A percentile compares a stretch with the other conserved stretches of the same genome.
Conservation (phyloP, 78 protist genomes). For the Capsaspora owczarzaki region DNA sequence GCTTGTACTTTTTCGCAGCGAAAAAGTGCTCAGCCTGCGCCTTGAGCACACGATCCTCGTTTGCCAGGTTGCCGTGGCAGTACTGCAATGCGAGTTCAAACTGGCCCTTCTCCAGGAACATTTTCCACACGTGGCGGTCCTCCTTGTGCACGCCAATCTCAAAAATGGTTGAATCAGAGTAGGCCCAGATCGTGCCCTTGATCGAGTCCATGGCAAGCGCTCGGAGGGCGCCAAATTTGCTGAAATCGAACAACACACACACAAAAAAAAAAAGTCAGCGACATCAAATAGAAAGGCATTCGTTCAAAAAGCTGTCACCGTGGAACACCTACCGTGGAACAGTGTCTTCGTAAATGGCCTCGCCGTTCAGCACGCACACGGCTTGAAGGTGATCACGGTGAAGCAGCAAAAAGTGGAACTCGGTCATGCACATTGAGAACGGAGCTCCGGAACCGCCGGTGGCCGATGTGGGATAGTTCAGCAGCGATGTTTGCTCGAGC, state of each 20-base stretch:
- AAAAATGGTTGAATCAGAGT: constrained; percentile 24
- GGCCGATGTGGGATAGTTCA: constrained; percentile 6
- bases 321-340: not conserved
- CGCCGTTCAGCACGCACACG: constrained; percentile 36
- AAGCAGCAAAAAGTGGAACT: constrained; percentile 57
- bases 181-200: constrained; percentile 37
- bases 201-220: not conserved
- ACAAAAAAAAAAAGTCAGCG: too few relatives aligned
- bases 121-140: constrained; percentile 50
- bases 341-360: constrained; percentile 23
- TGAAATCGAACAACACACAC: too few relatives aligned
- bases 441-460: not conserved
- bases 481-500: constrained; percentile 22
- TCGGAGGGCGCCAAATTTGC: constrained; percentile 2
- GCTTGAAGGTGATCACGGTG: constrained; percentile 47
- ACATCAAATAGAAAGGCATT: not conserved
- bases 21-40: constrained; percentile 64
- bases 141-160: constrained; percentile 51
- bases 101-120: constrained; percentile 42
- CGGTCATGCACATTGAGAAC: constrained; percentile 35
- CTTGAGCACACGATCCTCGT: constrained; percentile 14
- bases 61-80: constrained; percentile 19
- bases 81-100: constrained; percentile 51
- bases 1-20: constrained; percentile 20
- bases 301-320: not conserved